These are phyloP conservation scores for Symbiotaphrina buchneri DNA, from an alignment of 495 filamentous ascomycete species.

Conservation along the genomic window DNA sequence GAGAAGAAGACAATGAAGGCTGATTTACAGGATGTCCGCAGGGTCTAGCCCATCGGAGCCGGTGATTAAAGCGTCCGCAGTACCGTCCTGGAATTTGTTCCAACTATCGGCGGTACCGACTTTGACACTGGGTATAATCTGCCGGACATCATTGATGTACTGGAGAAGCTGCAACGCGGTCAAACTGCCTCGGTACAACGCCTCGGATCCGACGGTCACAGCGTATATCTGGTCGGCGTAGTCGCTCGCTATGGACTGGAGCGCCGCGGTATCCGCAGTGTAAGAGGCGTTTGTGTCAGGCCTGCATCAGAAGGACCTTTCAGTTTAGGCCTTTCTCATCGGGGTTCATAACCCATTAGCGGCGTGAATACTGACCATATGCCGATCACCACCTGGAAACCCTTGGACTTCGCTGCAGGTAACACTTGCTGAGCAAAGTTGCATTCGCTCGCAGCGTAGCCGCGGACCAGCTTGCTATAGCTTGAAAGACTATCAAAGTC, in stretches of 20 bases:
- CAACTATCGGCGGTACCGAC: slow-evolving; percentile 65
- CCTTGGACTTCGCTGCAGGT: slow-evolving; percentile 45
- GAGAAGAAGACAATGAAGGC: not conserved
- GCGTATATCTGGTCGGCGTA: slow-evolving; percentile 42
- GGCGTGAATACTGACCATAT: slow-evolving; percentile 44
- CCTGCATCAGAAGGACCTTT: slow-evolving; percentile 23
- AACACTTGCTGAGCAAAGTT: slow-evolving; percentile 41
- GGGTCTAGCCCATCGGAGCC: too few relatives aligned
- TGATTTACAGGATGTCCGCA: slow-evolving; percentile 39
- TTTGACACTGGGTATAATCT: slow-evolving; percentile 26
- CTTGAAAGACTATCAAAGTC: slow-evolving; percentile 39
- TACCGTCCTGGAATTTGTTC: slow-evolving; percentile 61
- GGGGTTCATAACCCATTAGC: not conserved
- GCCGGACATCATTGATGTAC: slow-evolving; percentile 39
- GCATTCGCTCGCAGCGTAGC: slow-evolving; percentile 49
- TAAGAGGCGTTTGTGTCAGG: slow-evolving; percentile 45
- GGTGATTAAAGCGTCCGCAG: slow-evolving; percentile 40
- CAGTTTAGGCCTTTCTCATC: not conserved
- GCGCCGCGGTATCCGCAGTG: slow-evolving; percentile 33
- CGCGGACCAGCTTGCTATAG: slow-evolving; percentile 34
- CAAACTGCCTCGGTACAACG: slow-evolving; percentile 51
- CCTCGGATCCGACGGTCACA: slow-evolving; percentile 61
- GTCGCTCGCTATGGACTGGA: slow-evolving; percentile 21
- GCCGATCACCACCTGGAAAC: slow-evolving; percentile 55
- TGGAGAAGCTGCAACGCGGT: slow-evolving; percentile 35